Base-by-base conservation (phyloP, 164 flowering plant species). In the Amborella trichopoda region DNA sequence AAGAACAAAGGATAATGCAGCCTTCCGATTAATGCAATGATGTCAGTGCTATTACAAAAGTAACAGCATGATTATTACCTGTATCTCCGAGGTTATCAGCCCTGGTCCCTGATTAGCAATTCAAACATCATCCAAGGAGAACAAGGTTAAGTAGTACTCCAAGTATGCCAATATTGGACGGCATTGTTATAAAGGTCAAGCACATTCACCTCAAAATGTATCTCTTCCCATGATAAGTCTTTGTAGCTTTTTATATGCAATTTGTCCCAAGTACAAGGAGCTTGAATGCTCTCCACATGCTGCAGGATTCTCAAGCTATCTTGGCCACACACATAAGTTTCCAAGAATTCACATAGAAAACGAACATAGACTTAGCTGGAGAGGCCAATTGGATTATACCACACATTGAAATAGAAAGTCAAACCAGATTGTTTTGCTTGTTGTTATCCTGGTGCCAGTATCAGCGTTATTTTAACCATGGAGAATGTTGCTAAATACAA, bases 301-400 rank as follows among this genome's bases (percentile, higher is more conserved):
- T 86, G 91, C 48, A 86, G 9, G 44, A 90, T 56, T 65, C 95
- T 83, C 69, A 90, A 66, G 71, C 96, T 76, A 68, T 47, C 94
- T 88, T 84, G 63, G 63, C 36, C 11, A 48, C 8, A 51, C 32
- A 2, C 4, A 26, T 16, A 28, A 16, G 22, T 27, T 20, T 23
- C 20, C 14, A 18, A n/a, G 11, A 24, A 13, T 24, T 2, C 21
- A 14, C 19, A 12, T 20, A 2, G 11, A 21, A 16, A 16, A n/a
- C n/a, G n/a, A n/a, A n/a, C n/a, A n/a, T n/a, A 33, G 17, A 2
- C 3, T 19, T 17, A 13, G 6, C 3, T 3, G 11, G 11, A 14
- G 26, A 30, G 1, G 3, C 10, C n/a, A 13, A 3, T 45, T 25
- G 10, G 26, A 45, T 20, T 20, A 26, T 5, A 20, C 16, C 19